These are phyloP conservation scores for Liriodendron chinense DNA, from an alignment of 164 flowering plant genomes.

Conservation along the genomic window DNA sequence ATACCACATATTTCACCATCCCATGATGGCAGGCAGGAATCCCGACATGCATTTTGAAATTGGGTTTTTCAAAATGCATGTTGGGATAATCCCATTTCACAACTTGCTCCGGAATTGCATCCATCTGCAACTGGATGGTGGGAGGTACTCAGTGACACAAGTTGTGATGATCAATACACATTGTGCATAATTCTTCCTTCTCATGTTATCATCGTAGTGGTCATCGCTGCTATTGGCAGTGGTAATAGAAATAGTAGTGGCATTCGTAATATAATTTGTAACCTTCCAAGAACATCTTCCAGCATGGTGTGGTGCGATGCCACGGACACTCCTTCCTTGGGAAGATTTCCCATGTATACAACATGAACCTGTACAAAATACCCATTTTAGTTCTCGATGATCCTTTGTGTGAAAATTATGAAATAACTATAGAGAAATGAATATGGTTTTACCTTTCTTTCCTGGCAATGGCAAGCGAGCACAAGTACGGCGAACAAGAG, in stretches of 20 bases:
- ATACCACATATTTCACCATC: background rate
- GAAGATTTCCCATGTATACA: conserved; percentile 47
- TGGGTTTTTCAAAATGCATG: too few species aligned
- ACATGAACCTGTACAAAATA: conserved; percentile 28
- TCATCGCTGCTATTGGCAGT: background rate
- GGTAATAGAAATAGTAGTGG: background rate
- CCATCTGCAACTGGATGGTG: too few species aligned
- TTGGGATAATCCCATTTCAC: too few species aligned
- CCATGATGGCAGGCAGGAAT: background rate
- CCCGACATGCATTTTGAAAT: background rate
- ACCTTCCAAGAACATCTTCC: conserved; percentile 23
- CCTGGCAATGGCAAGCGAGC: conserved; percentile 2
- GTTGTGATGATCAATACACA: too few species aligned
- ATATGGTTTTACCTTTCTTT: background rate
- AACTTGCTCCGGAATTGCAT: too few species aligned
- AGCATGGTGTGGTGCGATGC: conserved; percentile 38
- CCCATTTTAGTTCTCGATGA: background rate
- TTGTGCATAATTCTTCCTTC: background rate
- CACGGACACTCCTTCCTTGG: conserved; percentile 16
- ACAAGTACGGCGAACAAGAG: background rate
- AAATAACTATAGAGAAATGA: background rate
- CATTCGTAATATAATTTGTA: background rate
- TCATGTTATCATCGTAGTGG: too few species aligned
- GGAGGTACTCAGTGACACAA: too few species aligned
- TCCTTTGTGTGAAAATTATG: background rate